phyloP scores from a whole-genome alignment of 352 stramenopile genomes.

The Pythium apleroticum region DNA sequence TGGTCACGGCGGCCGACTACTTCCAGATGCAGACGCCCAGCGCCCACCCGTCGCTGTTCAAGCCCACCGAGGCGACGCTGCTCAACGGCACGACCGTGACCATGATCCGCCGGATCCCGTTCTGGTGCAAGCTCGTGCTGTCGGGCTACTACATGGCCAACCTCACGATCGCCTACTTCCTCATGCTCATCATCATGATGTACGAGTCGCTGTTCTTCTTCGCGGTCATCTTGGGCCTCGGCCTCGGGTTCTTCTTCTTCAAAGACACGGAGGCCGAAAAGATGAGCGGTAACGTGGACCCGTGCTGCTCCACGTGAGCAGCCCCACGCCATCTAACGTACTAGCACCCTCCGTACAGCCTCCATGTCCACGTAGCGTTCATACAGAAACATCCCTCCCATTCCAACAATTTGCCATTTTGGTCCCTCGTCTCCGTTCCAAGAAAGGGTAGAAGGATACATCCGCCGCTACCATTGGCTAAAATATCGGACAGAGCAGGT shows the following conservation, averaged over 20 bases:
- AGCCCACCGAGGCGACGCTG: slow-evolving; percentile 8
- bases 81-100: slow-evolving; percentile 19
- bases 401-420: not conserved
- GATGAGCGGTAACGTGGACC: slow-evolving; percentile 64
- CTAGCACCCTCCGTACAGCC: not conserved
- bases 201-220: slow-evolving; percentile 85
- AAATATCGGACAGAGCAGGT: not conserved
- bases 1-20: slow-evolving; percentile 61
- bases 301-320: slow-evolving; percentile 72
- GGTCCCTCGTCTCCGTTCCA: not conserved
- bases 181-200: slow-evolving; percentile 88
- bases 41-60: slow-evolving; percentile 7
- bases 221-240: slow-evolving; percentile 68
- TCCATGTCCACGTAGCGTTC: slow-evolving; percentile 1
- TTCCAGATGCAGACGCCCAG: slow-evolving; percentile 40
- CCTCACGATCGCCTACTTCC: slow-evolving; percentile 73
- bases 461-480: not conserved
- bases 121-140: slow-evolving; percentile 67
- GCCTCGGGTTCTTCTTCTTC: slow-evolving; percentile 74
- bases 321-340: not conserved
- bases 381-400: not conserved
- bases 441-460: not conserved
- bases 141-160: slow-evolving; percentile 75
- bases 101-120: slow-evolving; percentile 55
- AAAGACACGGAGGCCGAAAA: slow-evolving; percentile 78